Base-by-base conservation (phyloP, 1,284 basidiomycete species). In the Fistulinella cinereoalba region DNA sequence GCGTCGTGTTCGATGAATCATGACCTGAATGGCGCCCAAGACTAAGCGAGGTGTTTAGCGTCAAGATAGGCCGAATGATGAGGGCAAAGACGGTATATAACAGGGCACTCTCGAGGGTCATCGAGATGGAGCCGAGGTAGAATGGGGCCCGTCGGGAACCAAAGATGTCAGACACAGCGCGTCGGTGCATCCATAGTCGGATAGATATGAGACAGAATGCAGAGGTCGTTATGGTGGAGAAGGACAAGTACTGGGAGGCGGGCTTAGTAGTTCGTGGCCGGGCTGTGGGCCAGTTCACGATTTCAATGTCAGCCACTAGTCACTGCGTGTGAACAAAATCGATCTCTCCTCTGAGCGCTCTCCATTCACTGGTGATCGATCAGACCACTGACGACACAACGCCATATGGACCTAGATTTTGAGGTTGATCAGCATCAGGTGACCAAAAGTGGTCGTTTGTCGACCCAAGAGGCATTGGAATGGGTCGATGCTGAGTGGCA, bases 401-500 rank as follows among this genome's bases (percentile, higher is more conserved):
- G 1, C 11, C 21, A 22, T n/a, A 65, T 66, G 64, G 64, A 63
- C 44, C 42, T 65, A 46, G 61, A 50, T 28, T 65, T 66, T 36
- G 64, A 66, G 34, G 38, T 60, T 16, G 11, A 43, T 37, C 46
- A 25, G 27, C 43, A 23, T 31, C 6, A 29, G 19, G 25, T 27
- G 18, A 36, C 46, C 33, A 7, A 11, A 10, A 31, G 13, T 10
- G 22, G 3, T 31, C 33, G 53, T 37, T 32, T 47, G 44, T 54
- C 55, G 29, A 37, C 56, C 23, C 22, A 38, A 12, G 47, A 57
- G 12, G 62, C 67, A 1, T 42, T 74, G 7, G 50, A 61, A 13
- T 46, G 51, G 38, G 46, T 72, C 8, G 71, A 75, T 50, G 46
- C 51, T 23, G 42, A 45, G n/a, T 77, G 74, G 73, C 76, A 71